Evolutionary conservation across 768 basidiomycete genomes (phyloP), one percentile per base, ranked within the genome.

Genomic region (Collybiopsis luxurians): DNA sequence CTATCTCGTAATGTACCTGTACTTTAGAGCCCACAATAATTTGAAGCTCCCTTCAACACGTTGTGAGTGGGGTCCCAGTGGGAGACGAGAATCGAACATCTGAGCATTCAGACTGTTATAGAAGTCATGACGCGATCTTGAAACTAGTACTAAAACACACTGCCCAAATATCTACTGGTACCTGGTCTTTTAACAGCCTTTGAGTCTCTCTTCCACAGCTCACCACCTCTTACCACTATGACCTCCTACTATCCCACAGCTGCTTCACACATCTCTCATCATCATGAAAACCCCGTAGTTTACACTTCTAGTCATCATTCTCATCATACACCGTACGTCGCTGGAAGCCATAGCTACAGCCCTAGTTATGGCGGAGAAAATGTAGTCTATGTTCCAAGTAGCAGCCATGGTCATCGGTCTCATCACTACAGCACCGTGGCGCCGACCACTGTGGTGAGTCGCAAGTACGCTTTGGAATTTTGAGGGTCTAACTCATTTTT

Each of bases 261-360:
- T 38, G 39, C 26, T 13, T 66, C 66, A 13, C 63, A 65, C 40
- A 36, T 55, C 38, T 54, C 59, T 21, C 62, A 58, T 30, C 39
- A 49, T 55, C 39, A 54, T n/a, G 40, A 56, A 30, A 28, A 23
- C 13, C 36, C 46, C 12, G 50, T 60, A 13, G 56, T 58, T 2
- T 60, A 62, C 56, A 31, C 53, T 12, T 27, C 57, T 15, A 38
- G 57, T 30, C 58, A 64, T 38, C 59, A 57, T 46, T 38, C 44
- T 55, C 54, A 45, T 55, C 28, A 24, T 34, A 30, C 30, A 11
- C 58, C 49, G 30, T 60, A 59, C 50, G 59, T 55, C 17, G 7
- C 47, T 30, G 38, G 55, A 42, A 54, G 45, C 46, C 44, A 44
- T 6, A 66, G 66, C 63, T 72, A 69, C 64, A 66, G 64, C 24